Evolutionary conservation across 768 basidiomycete genomes (phyloP).

Genomic region (Suillus americanus): DNA sequence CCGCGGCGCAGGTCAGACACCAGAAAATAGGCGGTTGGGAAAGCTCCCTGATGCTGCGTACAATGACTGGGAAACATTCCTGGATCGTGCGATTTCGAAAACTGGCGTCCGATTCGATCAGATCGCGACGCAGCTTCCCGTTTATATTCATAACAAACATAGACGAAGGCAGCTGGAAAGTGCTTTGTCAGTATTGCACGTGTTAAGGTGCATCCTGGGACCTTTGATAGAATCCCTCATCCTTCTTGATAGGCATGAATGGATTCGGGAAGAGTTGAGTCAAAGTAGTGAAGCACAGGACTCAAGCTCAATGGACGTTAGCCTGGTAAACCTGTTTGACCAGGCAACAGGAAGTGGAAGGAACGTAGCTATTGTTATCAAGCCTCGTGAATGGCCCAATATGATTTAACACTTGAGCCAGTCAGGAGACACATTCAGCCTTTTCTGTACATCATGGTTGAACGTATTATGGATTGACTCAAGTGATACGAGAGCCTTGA

Average conservation of each 20-base stretch:
- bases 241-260: conserved; percentile 58
- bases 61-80: conserved; percentile 47
- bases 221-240: conserved; percentile 67
- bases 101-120: conserved; percentile 21
- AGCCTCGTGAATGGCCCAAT: conserved; percentile 23
- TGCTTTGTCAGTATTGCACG: conserved; percentile 58
- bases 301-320: conserved; percentile 33
- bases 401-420: not conserved
- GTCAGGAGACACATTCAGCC: not conserved
- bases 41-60: conserved; percentile 53
- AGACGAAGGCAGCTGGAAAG: conserved; percentile 33
- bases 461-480: conserved; percentile 11
- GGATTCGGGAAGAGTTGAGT: conserved; percentile 46
- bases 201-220: conserved; percentile 67
- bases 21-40: conserved; percentile 48
- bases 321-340: conserved; percentile 68
- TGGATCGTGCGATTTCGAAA: conserved; percentile 34
- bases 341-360: conserved; percentile 71
- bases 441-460: not conserved
- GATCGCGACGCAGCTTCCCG: conserved; percentile 17
- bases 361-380: conserved; percentile 64
- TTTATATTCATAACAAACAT: conserved; percentile 21
- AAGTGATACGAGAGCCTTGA: conserved; percentile 7
- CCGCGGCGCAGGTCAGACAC: conserved; percentile 37
- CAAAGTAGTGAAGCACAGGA: conserved; percentile 19